Evolutionary conservation across 225 moss, liverwort and hornwort genomes (phyloP).

Genomic region (Bryoerythrophyllum caledonicum): DNA sequence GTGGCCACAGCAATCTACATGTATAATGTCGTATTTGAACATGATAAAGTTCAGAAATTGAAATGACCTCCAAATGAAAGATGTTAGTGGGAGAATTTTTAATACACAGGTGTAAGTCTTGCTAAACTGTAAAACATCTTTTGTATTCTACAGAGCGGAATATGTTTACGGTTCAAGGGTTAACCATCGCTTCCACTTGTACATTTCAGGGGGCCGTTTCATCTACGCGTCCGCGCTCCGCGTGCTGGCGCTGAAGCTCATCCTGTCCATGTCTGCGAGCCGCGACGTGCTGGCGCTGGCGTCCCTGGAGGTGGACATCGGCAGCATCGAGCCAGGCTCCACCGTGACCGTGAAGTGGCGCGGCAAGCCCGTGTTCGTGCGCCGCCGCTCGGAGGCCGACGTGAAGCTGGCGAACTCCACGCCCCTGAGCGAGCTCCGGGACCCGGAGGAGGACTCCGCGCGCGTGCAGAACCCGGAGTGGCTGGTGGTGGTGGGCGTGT

Average conservation of each 20-base stretch:
- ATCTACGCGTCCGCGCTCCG: constrained; percentile 55
- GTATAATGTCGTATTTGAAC: no score
- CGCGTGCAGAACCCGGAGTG: constrained; percentile 51
- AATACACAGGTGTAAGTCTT: no score
- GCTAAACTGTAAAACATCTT: no score
- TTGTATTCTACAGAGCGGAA: no score
- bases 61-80: no score
- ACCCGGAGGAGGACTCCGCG: constrained; percentile 45
- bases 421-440: constrained; percentile 48
- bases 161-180: no score
- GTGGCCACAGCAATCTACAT: no score
- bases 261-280: constrained; percentile 58
- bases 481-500: constrained; percentile 57
- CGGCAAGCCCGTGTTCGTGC: constrained; percentile 58
- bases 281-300: constrained; percentile 51
- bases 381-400: constrained; percentile 47
- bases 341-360: constrained; percentile 63
- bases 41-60: no score
- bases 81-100: no score
- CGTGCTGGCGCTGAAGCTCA: constrained; percentile 41
- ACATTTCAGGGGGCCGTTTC: constrained; percentile 42
- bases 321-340: constrained; percentile 39
- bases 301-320: constrained; percentile 48
- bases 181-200: no score
- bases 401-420: constrained; percentile 53